Evolutionary conservation across 208 protist species (phyloP).

Genomic region (Porcisia deanei): DNA sequence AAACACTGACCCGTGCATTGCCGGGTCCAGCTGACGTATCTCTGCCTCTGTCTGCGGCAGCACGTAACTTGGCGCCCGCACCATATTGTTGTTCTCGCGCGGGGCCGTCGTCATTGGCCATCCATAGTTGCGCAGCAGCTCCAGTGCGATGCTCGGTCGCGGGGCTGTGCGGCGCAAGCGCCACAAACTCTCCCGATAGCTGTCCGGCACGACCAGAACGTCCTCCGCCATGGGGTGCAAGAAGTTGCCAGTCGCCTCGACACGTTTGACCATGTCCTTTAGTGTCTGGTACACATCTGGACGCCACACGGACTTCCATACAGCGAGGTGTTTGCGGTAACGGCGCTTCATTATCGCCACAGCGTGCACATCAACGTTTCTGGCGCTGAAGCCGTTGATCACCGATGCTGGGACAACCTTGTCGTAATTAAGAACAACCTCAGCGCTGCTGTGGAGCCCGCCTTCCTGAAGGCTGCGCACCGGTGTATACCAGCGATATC

Average conservation of each 20-base stretch:
- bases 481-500: constrained; percentile 70
- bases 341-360: constrained; percentile 27
- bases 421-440: constrained; percentile 21
- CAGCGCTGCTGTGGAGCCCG: constrained; percentile 18
- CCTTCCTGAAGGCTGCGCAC: constrained; percentile 25
- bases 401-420: constrained; percentile 65
- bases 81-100: constrained; percentile 40
- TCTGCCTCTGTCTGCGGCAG: constrained; percentile 52
- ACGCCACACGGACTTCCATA: constrained; percentile 74
- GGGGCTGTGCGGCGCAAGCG: constrained; percentile 61
- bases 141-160: constrained; percentile 61
- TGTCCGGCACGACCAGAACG: constrained; percentile 57
- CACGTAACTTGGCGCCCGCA: constrained; percentile 33
- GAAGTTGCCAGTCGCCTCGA: constrained; percentile 57
- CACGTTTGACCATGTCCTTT: constrained; percentile 38
- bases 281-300: constrained; percentile 69
- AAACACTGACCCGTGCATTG: constrained; percentile 71
- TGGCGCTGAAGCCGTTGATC: constrained; percentile 40
- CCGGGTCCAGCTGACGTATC: constrained; percentile 50
- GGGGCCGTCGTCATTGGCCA: constrained; percentile 18
- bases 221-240: constrained; percentile 40
- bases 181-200: constrained; percentile 79
- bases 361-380: constrained; percentile 25
- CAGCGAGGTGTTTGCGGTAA: constrained; percentile 46
- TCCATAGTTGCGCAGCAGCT: constrained; percentile 75